These are phyloP conservation scores for Hamigera avellanea DNA, from an alignment of 495 filamentous ascomycete genomes.

Conservation along the genomic window DNA sequence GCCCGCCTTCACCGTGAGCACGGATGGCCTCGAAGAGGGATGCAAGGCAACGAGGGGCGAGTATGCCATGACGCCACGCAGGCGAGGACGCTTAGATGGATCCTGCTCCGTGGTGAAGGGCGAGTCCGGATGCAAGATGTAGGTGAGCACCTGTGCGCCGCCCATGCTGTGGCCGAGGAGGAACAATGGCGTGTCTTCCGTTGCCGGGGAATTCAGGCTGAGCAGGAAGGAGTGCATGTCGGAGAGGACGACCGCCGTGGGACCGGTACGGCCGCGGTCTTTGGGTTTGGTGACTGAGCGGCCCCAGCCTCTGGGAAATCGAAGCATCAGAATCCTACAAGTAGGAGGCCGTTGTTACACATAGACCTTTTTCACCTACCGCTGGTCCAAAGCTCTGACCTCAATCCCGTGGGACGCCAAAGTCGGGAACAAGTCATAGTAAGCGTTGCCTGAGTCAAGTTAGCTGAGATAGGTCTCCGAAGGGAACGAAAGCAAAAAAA, in stretches of 20 bases:
- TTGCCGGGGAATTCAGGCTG: conserved; percentile 19
- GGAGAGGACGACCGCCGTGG: conserved; percentile 55
- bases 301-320: conserved; percentile 38
- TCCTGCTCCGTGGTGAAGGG: conserved; percentile 10
- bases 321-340: conserved; percentile 8
- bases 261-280: conserved; percentile 58
- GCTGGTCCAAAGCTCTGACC: conserved; percentile 68
- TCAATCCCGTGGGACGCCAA: conserved; percentile 64
- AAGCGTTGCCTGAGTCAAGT: conserved; percentile 51
- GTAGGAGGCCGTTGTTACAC: conserved; percentile 27
- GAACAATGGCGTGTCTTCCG: conserved; percentile 50
- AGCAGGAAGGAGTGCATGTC: conserved; percentile 66
- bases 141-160: conserved; percentile 56
- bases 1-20: conserved; percentile 45
- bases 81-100: conserved; percentile 13
- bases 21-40: conserved; percentile 44
- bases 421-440: conserved; percentile 53
- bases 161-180: conserved; percentile 85
- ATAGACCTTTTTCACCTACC: conserved; percentile 27
- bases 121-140: conserved; percentile 16
- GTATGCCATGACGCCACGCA: conserved; percentile 57
- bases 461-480: too few relatives aligned
- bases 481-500: too few relatives aligned
- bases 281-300: conserved; percentile 30
- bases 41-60: conserved; percentile 61